These are phyloP conservation scores for Rehmannia glutinosa DNA, from an alignment of 257 asterid species.

Conservation along the genomic window DNA sequence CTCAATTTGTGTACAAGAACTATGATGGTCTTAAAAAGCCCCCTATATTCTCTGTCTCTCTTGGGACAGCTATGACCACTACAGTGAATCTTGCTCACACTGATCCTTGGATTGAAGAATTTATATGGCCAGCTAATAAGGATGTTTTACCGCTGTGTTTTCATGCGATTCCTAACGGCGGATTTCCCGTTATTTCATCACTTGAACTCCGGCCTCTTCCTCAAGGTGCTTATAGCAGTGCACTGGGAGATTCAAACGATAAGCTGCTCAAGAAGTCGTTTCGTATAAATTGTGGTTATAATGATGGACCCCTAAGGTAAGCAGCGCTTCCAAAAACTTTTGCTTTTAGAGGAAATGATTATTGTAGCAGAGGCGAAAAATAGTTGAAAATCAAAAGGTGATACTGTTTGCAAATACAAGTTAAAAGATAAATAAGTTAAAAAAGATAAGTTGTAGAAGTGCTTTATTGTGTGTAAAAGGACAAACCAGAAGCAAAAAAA, in stretches of 20 bases:
- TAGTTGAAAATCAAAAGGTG: no score
- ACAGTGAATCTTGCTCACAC: constrained; percentile 61
- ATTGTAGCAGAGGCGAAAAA: no score
- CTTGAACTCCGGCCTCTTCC: constrained; percentile 83
- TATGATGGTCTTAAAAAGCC: constrained; percentile 74
- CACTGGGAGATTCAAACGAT: constrained; percentile 33
- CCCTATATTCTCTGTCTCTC: constrained; percentile 80
- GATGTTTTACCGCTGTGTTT: constrained; percentile 66
- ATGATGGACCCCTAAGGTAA: constrained; percentile 71
- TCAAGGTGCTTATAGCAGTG: constrained; percentile 50
- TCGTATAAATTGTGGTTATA: constrained; percentile 78
- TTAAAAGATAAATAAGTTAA: no score
- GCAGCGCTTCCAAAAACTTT: not conserved
- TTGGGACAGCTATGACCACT: constrained; percentile 66
- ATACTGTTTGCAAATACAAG: no score
- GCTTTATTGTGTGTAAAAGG: no score
- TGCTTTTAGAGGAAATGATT: no score
- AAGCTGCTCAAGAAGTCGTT: constrained; percentile 62
- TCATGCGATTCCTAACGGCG: constrained; percentile 61
- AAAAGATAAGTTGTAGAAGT: no score
- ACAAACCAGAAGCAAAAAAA: no score
- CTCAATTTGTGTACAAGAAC: constrained; percentile 73
- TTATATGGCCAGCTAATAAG: constrained; percentile 47
- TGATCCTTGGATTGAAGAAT: constrained; percentile 88
- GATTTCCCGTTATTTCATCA: constrained; percentile 75